A percentile compares a stretch with the other conserved stretches of the same genome.
Evolutionary conservation across 2,329 filamentous ascomycete genomes (phyloP).

Genomic region (Claviceps sorghi): DNA sequence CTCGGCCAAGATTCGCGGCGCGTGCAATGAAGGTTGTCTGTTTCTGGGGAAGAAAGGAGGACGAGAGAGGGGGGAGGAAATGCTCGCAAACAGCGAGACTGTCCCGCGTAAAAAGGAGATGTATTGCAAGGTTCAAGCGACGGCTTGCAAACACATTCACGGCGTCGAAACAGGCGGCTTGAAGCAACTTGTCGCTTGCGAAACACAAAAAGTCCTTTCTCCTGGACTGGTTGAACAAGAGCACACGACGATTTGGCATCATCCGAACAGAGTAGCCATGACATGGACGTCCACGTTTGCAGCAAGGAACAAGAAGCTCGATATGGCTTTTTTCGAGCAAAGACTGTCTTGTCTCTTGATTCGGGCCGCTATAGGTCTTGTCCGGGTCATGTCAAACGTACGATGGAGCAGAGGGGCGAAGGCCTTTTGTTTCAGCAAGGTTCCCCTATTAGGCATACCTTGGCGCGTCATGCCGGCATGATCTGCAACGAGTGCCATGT

Average conservation of each 20-base stretch:
- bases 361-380: background rate
- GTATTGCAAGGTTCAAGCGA: background rate
- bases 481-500: background rate
- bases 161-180: background rate
- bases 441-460: conserved; percentile 3
- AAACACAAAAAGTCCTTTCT: background rate
- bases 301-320: background rate
- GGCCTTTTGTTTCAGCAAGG: background rate
- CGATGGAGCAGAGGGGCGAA: background rate
- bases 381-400: background rate
- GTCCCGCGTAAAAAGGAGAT: background rate
- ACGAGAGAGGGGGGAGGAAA: background rate
- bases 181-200: background rate
- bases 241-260: background rate
- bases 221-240: background rate
- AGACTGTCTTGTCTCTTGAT: background rate
- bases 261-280: background rate
- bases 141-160: background rate
- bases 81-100: background rate
- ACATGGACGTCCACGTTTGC: background rate
- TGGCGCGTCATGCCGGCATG: background rate
- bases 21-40: background rate
- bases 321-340: background rate
- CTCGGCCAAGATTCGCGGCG: background rate
- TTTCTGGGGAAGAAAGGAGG: background rate